phyloP scores from a whole-genome alignment of 2,329 filamentous ascomycete species.

The Colletotrichum magnum region DNA sequence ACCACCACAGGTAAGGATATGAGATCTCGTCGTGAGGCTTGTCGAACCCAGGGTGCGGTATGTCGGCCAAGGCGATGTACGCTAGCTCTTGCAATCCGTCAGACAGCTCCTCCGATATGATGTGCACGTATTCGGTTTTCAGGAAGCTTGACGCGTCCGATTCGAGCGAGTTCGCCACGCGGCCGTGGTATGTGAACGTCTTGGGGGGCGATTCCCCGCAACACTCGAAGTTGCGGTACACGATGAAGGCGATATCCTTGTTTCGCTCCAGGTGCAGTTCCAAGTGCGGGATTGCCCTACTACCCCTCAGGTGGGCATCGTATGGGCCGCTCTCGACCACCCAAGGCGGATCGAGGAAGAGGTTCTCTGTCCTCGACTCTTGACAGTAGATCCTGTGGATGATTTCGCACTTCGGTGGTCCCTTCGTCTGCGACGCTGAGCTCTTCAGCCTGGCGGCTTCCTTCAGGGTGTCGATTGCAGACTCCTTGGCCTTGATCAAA shows the following conservation, averaged over 20 bases:
- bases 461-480: neutral
- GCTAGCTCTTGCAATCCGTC: neutral
- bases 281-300: neutral
- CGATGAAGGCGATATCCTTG: constrained; percentile 17
- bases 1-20: constrained; percentile 10
- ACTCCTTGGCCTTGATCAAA: neutral
- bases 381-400: neutral
- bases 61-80: neutral
- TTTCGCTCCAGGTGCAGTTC: neutral
- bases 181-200: neutral
- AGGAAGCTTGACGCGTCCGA: neutral
- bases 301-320: neutral
- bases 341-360: constrained; percentile 2
- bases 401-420: neutral
- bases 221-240: neutral
- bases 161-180: neutral
- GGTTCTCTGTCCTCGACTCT: neutral
- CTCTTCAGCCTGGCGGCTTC: neutral
- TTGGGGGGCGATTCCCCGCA: neutral
- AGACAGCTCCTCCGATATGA: neutral
- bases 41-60: constrained; percentile 1
- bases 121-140: neutral
- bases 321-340: neutral
- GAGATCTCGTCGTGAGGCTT: neutral
- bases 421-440: neutral